phyloP scores from a whole-genome alignment of 441 rosid genomes.

The Aleurites moluccanus region DNA sequence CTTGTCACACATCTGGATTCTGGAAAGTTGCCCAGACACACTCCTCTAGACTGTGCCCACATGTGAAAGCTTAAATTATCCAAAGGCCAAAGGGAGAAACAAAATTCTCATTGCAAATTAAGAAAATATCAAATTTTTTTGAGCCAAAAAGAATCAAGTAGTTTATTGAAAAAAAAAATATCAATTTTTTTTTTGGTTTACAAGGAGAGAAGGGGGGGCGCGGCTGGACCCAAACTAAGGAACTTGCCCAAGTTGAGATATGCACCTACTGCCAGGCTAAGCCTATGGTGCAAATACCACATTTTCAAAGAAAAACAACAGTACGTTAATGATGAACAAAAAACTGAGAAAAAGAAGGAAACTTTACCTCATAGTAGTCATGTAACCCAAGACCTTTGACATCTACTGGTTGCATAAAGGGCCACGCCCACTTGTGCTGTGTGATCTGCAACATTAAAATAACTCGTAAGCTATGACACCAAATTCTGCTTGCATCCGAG shows the following conservation, averaged over 20 bases:
- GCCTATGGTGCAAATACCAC: too few relatives aligned
- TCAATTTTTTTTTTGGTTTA: too few relatives aligned
- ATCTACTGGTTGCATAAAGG: conserved; percentile 92
- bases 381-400: conserved; percentile 82
- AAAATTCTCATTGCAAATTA: neutral
- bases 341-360: neutral
- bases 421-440: conserved; percentile 96
- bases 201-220: too few relatives aligned
- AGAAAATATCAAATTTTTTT: neutral
- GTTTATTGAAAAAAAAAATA: too few relatives aligned
- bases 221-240: too few relatives aligned
- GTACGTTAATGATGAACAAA: neutral
- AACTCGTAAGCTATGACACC: neutral
- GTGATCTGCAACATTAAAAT: conserved; percentile 53
- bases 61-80: neutral
- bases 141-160: neutral
- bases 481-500: too few relatives aligned
- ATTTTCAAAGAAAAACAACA: neutral
- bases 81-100: neutral
- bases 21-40: neutral
- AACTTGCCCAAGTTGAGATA: too few relatives aligned
- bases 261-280: too few relatives aligned
- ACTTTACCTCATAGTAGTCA: conserved; percentile 69
- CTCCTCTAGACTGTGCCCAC: too few relatives aligned
- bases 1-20: neutral